Evolutionary conservation across 2,329 filamentous ascomycete species (phyloP).

Genomic region (Aureobasidium namibiae): DNA sequence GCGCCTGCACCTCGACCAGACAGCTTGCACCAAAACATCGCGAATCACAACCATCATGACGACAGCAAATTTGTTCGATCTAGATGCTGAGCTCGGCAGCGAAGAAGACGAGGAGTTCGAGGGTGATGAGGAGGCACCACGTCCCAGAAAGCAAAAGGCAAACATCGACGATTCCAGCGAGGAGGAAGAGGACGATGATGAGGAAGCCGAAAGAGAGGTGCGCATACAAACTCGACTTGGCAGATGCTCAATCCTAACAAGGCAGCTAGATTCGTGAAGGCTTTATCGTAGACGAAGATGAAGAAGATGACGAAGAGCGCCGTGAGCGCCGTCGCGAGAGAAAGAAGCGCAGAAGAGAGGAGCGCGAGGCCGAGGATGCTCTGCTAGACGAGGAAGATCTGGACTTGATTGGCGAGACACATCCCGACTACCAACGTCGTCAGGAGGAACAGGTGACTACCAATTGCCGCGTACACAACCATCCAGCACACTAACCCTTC

Average conservation of each 20-base stretch:
- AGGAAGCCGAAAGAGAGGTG: slow-evolving; percentile 74
- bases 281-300: slow-evolving; percentile 90
- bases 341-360: slow-evolving; percentile 66
- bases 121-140: slow-evolving; percentile 48
- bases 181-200: slow-evolving; percentile 83
- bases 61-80: slow-evolving; percentile 60
- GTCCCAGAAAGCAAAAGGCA: slow-evolving; percentile 37
- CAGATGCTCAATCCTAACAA: slow-evolving; percentile 6
- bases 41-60: slow-evolving; percentile 13
- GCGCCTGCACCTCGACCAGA: not conserved
- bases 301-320: slow-evolving; percentile 63
- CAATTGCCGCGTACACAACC: not conserved
- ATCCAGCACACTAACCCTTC: slow-evolving; percentile 1
- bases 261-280: slow-evolving; percentile 69
- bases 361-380: slow-evolving; percentile 77
- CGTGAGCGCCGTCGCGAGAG: slow-evolving; percentile 55
- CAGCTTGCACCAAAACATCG: slow-evolving; percentile 1
- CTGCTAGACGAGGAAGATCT: slow-evolving; percentile 89
- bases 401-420: slow-evolving; percentile 82
- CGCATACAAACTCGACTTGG: slow-evolving; percentile 19
- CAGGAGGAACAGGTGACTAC: slow-evolving; percentile 58
- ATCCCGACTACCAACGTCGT: slow-evolving; percentile 60
- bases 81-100: slow-evolving; percentile 75
- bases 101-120: slow-evolving; percentile 77
- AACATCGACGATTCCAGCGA: slow-evolving; percentile 73